A percentile compares a stretch with the other conserved stretches of the same genome.
Evolutionary conservation across 768 basidiomycete species (phyloP).

Genomic region (Pleurotus tuoliensis): DNA sequence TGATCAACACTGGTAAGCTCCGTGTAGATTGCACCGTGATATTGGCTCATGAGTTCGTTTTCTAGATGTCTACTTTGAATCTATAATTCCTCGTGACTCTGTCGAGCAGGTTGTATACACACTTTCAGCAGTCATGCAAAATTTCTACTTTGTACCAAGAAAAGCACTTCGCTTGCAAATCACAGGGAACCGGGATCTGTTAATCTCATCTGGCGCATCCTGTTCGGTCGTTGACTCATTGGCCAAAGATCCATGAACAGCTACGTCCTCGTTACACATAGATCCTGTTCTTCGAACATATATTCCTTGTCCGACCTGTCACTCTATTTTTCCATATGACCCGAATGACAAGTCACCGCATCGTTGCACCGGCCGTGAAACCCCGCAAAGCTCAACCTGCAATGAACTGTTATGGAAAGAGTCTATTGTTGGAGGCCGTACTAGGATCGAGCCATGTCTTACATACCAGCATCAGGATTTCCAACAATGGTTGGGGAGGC

Average conservation of each 20-base stretch:
- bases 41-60: neutral
- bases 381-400: neutral
- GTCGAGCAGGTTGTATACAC: neutral
- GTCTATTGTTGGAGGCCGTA: neutral
- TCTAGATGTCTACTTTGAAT: neutral
- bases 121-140: neutral
- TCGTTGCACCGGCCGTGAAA: neutral
- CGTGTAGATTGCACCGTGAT: neutral
- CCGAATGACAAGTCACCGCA: neutral
- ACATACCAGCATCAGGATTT: slow-evolving; percentile 1
- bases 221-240: neutral
- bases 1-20: neutral
- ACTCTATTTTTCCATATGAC: neutral
- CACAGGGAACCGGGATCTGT: too few relatives aligned
- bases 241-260: neutral
- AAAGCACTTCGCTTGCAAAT: neutral
- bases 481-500: neutral
- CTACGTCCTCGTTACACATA: neutral
- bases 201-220: neutral
- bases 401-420: neutral
- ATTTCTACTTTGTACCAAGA: neutral
- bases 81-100: neutral
- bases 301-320: neutral
- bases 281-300: neutral
- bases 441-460: neutral